A percentile compares a stretch with the other conserved stretches of the same genome.
Conservation (phyloP, 2,329 filamentous ascomycete species). For the Cercospora sp. region DNA sequence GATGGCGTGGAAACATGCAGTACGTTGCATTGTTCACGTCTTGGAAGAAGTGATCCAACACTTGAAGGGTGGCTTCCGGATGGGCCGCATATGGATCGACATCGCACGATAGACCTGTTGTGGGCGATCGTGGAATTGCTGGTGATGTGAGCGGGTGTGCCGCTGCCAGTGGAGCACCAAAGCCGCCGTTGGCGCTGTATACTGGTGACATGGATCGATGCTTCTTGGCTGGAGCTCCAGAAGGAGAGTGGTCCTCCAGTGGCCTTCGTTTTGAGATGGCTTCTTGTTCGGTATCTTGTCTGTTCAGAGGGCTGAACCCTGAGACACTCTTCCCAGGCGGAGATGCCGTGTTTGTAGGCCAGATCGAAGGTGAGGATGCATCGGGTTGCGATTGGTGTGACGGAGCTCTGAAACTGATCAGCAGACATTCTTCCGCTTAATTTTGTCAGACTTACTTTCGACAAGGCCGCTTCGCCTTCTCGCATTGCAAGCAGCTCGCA, state of each 20-base stretch:
- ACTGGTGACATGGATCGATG: slow-evolving; percentile 35
- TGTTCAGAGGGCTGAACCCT: slow-evolving; percentile 20
- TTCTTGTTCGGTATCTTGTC: slow-evolving; percentile 28
- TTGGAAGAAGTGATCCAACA: slow-evolving; percentile 59
- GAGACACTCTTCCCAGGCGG: slow-evolving; percentile 27
- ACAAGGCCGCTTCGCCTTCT: slow-evolving; percentile 85
- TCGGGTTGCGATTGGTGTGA: slow-evolving; percentile 32
- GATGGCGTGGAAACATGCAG: slow-evolving; percentile 56
- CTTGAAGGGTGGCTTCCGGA: slow-evolving; percentile 51
- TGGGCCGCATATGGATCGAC: slow-evolving; percentile 57
- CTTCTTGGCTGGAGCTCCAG: slow-evolving; percentile 31
- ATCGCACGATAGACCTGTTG: slow-evolving; percentile 45
- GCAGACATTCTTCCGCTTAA: neutral
- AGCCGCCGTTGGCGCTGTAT: slow-evolving; percentile 15
- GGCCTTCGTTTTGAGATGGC: slow-evolving; percentile 31
- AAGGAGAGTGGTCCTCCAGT: slow-evolving; percentile 30
- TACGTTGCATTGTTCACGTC: slow-evolving; percentile 57
- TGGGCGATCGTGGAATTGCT: slow-evolving; percentile 26
- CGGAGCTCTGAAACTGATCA: neutral
- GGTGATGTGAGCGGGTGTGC: slow-evolving; percentile 29
- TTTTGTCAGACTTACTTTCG: slow-evolving; percentile 60
- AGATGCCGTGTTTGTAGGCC: slow-evolving; percentile 29
- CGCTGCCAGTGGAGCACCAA: neutral
- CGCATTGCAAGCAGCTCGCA: slow-evolving; percentile 85
- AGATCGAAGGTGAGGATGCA: slow-evolving; percentile 24